Evolutionary conservation across 73 alveolate species (phyloP).

Genomic region (Blepharisma stoltei): DNA sequence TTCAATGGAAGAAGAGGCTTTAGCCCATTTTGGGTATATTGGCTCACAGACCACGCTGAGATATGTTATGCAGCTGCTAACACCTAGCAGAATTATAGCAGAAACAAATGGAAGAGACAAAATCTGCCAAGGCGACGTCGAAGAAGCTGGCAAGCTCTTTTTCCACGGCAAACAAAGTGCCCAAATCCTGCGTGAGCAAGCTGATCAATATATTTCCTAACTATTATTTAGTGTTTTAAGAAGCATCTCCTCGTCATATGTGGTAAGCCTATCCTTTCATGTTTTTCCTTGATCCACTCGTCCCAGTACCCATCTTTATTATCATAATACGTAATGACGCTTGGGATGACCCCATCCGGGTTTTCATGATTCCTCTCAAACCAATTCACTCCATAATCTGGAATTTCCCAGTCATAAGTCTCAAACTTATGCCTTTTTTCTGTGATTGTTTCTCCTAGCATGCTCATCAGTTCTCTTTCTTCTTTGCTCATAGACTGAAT

Average conservation of each 20-base stretch:
- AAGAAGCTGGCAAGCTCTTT: conserved; percentile 92
- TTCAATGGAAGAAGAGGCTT: conserved; percentile 79
- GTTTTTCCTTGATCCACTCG: conserved; percentile 31
- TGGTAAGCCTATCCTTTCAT: background rate
- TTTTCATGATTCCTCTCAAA: conserved; percentile 7
- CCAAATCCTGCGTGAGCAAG: conserved; percentile 91
- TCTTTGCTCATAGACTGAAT: background rate
- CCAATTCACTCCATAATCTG: conserved; percentile 10
- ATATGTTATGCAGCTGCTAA: conserved; percentile 86
- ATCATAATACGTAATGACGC: conserved; percentile 15
- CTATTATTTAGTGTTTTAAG: background rate
- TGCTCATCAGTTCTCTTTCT: background rate
- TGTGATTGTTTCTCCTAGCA: background rate
- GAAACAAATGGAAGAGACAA: conserved; percentile 90
- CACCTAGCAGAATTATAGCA: conserved; percentile 94
- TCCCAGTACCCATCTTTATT: conserved; percentile 35
- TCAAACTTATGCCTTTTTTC: background rate
- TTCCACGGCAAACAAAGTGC: conserved; percentile 98
- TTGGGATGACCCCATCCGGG: conserved; percentile 21
- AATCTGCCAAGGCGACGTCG: conserved; percentile 58
- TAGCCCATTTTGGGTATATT: conserved; percentile 80
- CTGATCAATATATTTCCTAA: conserved; percentile 91
- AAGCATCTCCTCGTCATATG: background rate
- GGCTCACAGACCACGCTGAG: conserved; percentile 92
- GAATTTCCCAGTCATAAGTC: conserved; percentile 2